A percentile compares a stretch with the other conserved stretches of the same genome.
phyloP scores from a whole-genome alignment of 208 protist genomes.

The Crithidia brevicula region DNA sequence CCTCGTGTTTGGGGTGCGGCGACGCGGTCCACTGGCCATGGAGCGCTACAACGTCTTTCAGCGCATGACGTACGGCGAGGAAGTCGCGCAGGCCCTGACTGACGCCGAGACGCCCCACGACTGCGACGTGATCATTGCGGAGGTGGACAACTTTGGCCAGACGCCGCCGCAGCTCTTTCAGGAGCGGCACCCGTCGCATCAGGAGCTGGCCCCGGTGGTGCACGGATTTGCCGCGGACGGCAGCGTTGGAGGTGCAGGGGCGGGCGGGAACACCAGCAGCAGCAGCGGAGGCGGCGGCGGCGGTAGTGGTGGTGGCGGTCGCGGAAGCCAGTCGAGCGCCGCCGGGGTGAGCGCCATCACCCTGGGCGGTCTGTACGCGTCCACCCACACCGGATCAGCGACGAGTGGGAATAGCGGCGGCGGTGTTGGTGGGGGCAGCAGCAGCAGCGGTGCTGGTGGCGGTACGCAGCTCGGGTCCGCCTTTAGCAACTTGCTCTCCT shows the following conservation, averaged over 20 bases:
- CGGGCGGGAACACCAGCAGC: background rate
- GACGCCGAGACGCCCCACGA: slow-evolving; percentile 85
- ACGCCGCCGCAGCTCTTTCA: slow-evolving; percentile 95
- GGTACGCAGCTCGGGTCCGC: slow-evolving; percentile 19
- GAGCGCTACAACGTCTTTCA: slow-evolving; percentile 96
- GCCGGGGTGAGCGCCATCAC: slow-evolving; percentile 20
- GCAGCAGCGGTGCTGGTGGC: background rate
- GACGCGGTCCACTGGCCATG: slow-evolving; percentile 84
- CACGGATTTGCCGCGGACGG: slow-evolving; percentile 9
- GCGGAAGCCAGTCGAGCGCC: background rate
- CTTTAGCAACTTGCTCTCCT: slow-evolving; percentile 30
- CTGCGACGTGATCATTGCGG: slow-evolving; percentile 87
- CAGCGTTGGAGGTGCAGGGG: background rate
- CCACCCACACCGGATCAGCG: background rate
- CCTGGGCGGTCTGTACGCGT: slow-evolving; percentile 27
- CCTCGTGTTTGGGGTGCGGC: slow-evolving; percentile 98
- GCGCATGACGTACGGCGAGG: slow-evolving; percentile 97
- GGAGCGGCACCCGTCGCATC: slow-evolving; percentile 87
- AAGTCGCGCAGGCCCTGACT: slow-evolving; percentile 72
- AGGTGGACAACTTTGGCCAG: slow-evolving; percentile 99
- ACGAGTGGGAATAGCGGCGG: background rate
- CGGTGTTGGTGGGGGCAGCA: background rate
- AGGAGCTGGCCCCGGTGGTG: slow-evolving; percentile 64
- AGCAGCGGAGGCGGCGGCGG: background rate
- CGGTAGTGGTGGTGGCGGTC: slow-evolving; percentile 1